phyloP scores from a whole-genome alignment of 495 filamentous ascomycete species.

The Zalerion maritima region DNA sequence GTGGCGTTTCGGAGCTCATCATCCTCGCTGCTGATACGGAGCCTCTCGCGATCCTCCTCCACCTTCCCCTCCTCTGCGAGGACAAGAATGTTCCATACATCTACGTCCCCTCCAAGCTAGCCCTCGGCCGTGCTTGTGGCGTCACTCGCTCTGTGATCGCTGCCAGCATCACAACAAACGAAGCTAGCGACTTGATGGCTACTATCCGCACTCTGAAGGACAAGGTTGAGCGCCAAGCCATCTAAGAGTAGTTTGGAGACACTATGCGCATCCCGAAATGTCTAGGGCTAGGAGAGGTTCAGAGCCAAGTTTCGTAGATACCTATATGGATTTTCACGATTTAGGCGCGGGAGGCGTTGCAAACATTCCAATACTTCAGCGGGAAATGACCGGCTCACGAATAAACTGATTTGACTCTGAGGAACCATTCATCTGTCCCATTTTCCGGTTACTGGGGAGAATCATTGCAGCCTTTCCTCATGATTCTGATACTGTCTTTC shows the following conservation, averaged over 20 bases:
- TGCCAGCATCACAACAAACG: conserved; percentile 80
- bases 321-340: no score
- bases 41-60: conserved; percentile 80
- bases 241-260: conserved; percentile 41
- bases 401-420: no score
- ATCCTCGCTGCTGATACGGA: conserved; percentile 77
- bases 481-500: no score
- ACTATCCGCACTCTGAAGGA: conserved; percentile 80
- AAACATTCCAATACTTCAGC: background rate
- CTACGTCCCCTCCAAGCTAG: conserved; percentile 52
- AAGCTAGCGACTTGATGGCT: conserved; percentile 69
- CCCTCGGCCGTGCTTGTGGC: conserved; percentile 71
- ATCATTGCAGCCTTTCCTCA: no score
- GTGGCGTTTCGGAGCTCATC: conserved; percentile 77
- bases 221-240: conserved; percentile 92
- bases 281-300: no score
- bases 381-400: no score
- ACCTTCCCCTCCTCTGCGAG: conserved; percentile 76
- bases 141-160: conserved; percentile 79
- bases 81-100: conserved; percentile 67
- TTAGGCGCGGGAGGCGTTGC: no score
- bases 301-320: no score
- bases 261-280: no score
- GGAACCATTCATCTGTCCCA: no score
- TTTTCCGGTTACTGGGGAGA: no score